Base-by-base conservation (phyloP, 225 moss, liverwort and hornwort genomes). In the Marchantia polymorpha region DNA sequence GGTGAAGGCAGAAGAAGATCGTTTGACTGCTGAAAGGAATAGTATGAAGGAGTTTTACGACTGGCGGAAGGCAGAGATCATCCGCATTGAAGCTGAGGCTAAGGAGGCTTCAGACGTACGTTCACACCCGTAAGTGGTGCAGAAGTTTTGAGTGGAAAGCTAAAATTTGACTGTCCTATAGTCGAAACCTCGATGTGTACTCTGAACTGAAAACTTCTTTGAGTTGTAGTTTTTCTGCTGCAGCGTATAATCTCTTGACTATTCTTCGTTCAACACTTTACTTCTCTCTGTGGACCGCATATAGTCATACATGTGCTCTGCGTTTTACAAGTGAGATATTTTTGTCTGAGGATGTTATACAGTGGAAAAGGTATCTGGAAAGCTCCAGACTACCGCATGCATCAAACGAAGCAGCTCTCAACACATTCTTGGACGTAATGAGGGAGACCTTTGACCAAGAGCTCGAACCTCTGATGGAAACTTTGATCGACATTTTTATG, bases 361-460 rank as follows among this genome's bases (percentile, higher is more conserved):
- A 96, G 96, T 99, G 97, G 97, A 90, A 93, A 63, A 85, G 91
- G 49, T 92, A 89, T 79, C 78, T 99, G 79, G 92, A 90, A 81
- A 92, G 93, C 51, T 89, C 93, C 53, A 91, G 94, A 59, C 84
- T 99, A 55, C 94, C 97, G 25, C 91, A 99, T 88, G 94, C 91
- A 76, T 89, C 94, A 59, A 88, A 85, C 47, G 94, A 92, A 83
- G 88, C 92, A 26, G 86, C 93, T 20, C 70, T 99, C 5, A 92
- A 94, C 52, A 86, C 89, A 27, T 99, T 87, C 87, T 77, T 99
- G 83, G 90, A 88, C 29, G 81, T 70, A 53, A 92, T 89, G 83
- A 80, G 75, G 50, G 80, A 82, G 23, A 88, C 80, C n/a, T 86
- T 91, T 90, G 97, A 99, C 80, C 82, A 83, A 77, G 92, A 93